These are phyloP conservation scores for Paecilomyces sp. DNA, from an alignment of 2,329 filamentous ascomycete species.

Conservation along the genomic window DNA sequence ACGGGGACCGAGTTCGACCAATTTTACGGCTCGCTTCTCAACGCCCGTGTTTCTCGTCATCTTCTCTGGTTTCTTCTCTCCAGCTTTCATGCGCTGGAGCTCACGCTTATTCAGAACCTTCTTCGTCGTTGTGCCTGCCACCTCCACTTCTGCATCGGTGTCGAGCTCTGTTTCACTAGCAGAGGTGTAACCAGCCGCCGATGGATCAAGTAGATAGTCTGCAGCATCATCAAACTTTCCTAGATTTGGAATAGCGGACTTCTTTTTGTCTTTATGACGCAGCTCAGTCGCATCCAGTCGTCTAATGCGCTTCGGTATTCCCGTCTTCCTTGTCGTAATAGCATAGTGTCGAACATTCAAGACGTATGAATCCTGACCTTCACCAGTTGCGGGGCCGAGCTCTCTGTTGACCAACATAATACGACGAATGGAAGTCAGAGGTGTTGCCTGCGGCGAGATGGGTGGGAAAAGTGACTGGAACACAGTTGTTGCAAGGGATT, in stretches of 20 bases:
- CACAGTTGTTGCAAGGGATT: conserved; percentile 83
- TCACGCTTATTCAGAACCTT: conserved; percentile 48
- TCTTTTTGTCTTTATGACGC: conserved; percentile 60
- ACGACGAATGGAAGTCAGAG: conserved; percentile 84
- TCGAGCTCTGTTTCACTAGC: conserved; percentile 90
- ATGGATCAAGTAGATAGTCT: conserved; percentile 81
- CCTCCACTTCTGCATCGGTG: conserved; percentile 91
- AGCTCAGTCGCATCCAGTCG: conserved; percentile 81
- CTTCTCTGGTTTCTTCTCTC: conserved; percentile 40
- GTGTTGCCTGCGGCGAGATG: conserved; percentile 85
- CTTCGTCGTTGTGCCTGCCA: conserved; percentile 52
- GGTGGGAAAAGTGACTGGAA: conserved; percentile 96
- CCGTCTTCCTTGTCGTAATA: conserved; percentile 82
- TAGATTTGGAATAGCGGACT: conserved; percentile 70
- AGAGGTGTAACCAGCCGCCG: conserved; percentile 78
- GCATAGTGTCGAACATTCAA: conserved; percentile 90
- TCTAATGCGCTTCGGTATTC: conserved; percentile 75
- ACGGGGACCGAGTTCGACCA: conserved; percentile 85
- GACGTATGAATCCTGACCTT: conserved; percentile 62
- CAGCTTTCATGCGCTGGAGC: conserved; percentile 37
- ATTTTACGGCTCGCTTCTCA: conserved; percentile 80
- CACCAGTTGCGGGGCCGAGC: conserved; percentile 24
- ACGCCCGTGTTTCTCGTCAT: conserved; percentile 45
- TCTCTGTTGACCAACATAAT: conserved; percentile 88
- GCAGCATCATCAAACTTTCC: conserved; percentile 87